Base-by-base conservation (phyloP, 179 eudicot genomes). In the Patellifolia procumbens region DNA sequence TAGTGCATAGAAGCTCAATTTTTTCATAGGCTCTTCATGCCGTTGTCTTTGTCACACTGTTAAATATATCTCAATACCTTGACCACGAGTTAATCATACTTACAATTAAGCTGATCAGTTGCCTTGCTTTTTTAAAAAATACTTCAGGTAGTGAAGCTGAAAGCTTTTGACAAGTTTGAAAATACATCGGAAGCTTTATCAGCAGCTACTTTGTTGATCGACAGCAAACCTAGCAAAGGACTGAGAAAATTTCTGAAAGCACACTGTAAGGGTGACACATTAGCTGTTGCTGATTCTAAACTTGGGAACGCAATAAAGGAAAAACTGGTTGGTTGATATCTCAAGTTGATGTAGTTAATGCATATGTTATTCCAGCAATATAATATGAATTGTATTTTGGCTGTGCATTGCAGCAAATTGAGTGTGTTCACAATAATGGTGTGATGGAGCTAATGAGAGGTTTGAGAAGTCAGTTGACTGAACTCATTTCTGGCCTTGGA, bases 401-500 rank as follows among this genome's bases (percentile, higher is more conserved):
- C 35, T 28, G 4, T 70, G 63, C 68, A 26, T 53, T 74, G 53
- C 88, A 93, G 98, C 86, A 90, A 93, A 93, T 92, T 75, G 97
- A 94, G 0, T 94, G 98, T 74, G 85, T 92, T 48, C 98, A 94
- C 83, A 91, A 87, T 82, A 90, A 83, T 76, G 76, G 85, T 26
- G 92, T 92, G 34, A 86, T 88, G 94, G 98, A 94, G 87, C 81
- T 94, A 61, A 92, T 91, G 96, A 89, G 97, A 78, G 97, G 97
- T 0, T 87, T 95, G 19, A 89, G 97, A 85, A 92, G 92, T 81
- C 97, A 92, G 73, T 76, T 92, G 81, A 81, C 94, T 2, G 98
- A 94, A 75, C 93, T 94, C 43, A 94, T 92, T 70, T 78, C 94
- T 45, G 98, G 97, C 28, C 79, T 91, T 37, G 97, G 88, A 46